A percentile compares a stretch with the other conserved stretches of the same genome.
Evolutionary conservation across 2,329 filamentous ascomycete genomes (phyloP).

Genomic region (Chalaropsis thielavioides): DNA sequence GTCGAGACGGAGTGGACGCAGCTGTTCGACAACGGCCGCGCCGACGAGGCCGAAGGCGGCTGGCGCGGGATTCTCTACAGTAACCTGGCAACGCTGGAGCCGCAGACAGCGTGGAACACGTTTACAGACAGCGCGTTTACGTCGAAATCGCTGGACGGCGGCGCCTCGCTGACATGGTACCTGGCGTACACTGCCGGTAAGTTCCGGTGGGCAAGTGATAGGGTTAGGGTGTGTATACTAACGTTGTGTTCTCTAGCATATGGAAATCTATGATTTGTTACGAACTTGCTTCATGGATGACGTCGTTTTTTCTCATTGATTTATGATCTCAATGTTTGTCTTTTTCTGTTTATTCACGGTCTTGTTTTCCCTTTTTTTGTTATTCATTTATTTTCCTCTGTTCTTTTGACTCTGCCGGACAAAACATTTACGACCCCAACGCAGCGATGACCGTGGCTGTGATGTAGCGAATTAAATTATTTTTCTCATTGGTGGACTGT

Average conservation of each 20-base stretch:
- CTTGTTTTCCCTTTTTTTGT: not conserved
- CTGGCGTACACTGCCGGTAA: slow-evolving; percentile 62
- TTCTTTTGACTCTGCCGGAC: not conserved
- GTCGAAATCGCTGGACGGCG: slow-evolving; percentile 59
- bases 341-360: not conserved
- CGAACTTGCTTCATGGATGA: not conserved
- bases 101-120: slow-evolving; percentile 55
- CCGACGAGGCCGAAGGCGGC: slow-evolving; percentile 51
- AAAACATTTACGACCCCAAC: not conserved
- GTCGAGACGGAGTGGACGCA: slow-evolving; percentile 70
- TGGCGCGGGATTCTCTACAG: slow-evolving; percentile 79
- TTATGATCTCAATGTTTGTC: not conserved
- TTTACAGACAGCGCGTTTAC: slow-evolving; percentile 56
- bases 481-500: not conserved
- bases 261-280: not conserved
- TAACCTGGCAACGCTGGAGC: slow-evolving; percentile 66
- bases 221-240: not conserved
- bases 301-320: not conserved
- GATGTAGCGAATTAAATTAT: not conserved
- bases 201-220: slow-evolving; percentile 21
- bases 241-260: not conserved
- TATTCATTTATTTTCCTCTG: not conserved
- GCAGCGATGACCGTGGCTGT: not conserved
- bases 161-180: slow-evolving; percentile 75
- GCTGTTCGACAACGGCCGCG: slow-evolving; percentile 56